phyloP scores from a whole-genome alignment of 495 filamentous ascomycete genomes.

The Evansstolkia leycettana region DNA sequence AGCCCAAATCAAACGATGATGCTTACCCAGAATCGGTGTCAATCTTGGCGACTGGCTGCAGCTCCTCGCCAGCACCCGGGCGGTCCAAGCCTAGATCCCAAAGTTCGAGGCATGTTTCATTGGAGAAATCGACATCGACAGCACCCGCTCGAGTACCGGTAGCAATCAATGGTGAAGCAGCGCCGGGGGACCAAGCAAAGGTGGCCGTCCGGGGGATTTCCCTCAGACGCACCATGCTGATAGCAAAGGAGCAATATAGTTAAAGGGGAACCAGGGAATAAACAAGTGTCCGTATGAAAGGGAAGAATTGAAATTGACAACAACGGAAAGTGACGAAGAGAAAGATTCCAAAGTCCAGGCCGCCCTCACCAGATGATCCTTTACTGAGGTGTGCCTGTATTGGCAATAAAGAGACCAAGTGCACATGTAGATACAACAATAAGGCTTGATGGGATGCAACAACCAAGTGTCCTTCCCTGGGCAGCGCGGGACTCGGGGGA shows the following conservation, averaged over 20 bases:
- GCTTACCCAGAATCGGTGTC: conserved; percentile 79
- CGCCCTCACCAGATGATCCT: conserved; percentile 16
- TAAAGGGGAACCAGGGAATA: conserved; percentile 2
- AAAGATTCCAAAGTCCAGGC: conserved; percentile 6
- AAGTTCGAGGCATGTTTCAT: conserved; percentile 90
- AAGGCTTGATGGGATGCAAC: too few species aligned
- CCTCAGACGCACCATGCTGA: conserved; percentile 82
- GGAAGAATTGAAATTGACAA: conserved; percentile 1
- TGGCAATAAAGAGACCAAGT: not conserved
- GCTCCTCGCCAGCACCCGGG: conserved; percentile 60
- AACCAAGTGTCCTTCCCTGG: conserved; percentile 38
- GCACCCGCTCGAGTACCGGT: conserved; percentile 94
- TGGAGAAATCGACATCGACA: conserved; percentile 93
- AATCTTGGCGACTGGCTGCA: conserved; percentile 74
- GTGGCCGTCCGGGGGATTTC: conserved; percentile 93
- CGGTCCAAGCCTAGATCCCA: conserved; percentile 84
- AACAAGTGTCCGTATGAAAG: not conserved
- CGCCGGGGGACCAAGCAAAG: conserved; percentile 87
- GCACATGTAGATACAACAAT: too few species aligned
- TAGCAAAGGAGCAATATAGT: conserved; percentile 11
- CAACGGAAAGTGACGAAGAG: conserved; percentile 7
- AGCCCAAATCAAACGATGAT: not conserved
- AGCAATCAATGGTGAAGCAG: conserved; percentile 65
- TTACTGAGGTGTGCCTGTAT: conserved; percentile 12
- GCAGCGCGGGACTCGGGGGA: conserved; percentile 15